Base-by-base conservation (phyloP, 768 basidiomycete genomes). In the Cystofilobasidium ferigula region DNA sequence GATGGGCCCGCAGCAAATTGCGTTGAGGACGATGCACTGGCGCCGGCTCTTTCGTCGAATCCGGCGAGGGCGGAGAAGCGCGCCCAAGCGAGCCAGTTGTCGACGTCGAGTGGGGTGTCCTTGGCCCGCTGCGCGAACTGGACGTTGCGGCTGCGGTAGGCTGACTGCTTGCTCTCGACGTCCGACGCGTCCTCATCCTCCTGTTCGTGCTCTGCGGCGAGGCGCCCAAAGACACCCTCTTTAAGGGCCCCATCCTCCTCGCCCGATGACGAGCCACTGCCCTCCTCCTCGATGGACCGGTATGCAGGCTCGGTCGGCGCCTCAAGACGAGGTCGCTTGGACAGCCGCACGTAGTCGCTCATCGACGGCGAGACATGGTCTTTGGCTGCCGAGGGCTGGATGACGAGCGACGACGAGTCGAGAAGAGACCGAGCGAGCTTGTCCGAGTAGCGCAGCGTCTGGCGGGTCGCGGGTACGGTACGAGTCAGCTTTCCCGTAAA, bases 71-170 rank as follows among this genome's bases (percentile, higher is more conserved):
- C 72, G 57, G 69, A 73, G 61, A 71, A 70, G 35, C 42, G 67
- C 57, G 67, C 69, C 54, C 75, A 76, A 16, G 67, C 73, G 40
- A 78, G 71, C 77, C 77, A 78, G 6, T 38, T 47, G 0, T 70
- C 63, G 32, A 73, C 57, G 68, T 76, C 71, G 1, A 53, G 34
- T 0, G 76, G 76, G 20, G 71, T 16, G 16, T 69, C 63, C 8
- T 72, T 65, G 2, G 75, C 60, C 20, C 69, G 69, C 7, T 69
- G 67, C 42, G 76, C 73, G 38, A 73, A 70, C 14, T 70, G 68
- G 60, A 71, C n/a, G 57, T 71, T 72, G 32, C 69, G 36, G 0
- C 69, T 63, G 22, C 69, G 61, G 5, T 73, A 59, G 48, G 62
- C 62, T 8, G 70, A 69, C 42, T 73, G 71, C 14, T 69, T 69